phyloP scores from a whole-genome alignment of 1,139 yeast species.

The Yamadazyma membranifaciens region DNA sequence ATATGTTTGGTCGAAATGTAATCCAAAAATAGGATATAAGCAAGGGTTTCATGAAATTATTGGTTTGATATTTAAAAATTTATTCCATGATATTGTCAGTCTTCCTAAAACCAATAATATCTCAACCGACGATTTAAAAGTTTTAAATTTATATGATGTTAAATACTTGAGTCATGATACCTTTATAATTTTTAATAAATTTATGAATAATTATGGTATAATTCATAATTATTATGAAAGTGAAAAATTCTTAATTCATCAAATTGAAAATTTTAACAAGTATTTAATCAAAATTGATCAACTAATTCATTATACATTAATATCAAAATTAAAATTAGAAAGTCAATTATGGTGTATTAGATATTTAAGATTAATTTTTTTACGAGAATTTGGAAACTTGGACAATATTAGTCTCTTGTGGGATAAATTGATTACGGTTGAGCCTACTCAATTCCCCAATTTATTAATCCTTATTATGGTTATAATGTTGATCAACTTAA shows the following conservation, averaged over 20 bases:
- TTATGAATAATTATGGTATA: slow-evolving; percentile 39
- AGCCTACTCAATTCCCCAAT: slow-evolving; percentile 28
- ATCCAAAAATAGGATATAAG: slow-evolving; percentile 55
- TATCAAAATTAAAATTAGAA: slow-evolving; percentile 51
- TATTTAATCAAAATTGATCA: slow-evolving; percentile 50
- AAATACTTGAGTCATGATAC: slow-evolving; percentile 45
- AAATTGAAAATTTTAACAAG: slow-evolving; percentile 47
- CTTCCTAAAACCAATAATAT: slow-evolving; percentile 36
- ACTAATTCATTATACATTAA: slow-evolving; percentile 40
- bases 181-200: slow-evolving; percentile 44
- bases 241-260: slow-evolving; percentile 39
- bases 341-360: slow-evolving; percentile 68
- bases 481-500: slow-evolving; percentile 49
- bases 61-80: slow-evolving; percentile 54
- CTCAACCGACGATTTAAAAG: slow-evolving; percentile 32
- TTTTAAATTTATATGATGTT: slow-evolving; percentile 38
- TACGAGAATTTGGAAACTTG: slow-evolving; percentile 56
- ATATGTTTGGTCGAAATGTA: slow-evolving; percentile 53
- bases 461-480: slow-evolving; percentile 52
- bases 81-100: slow-evolving; percentile 39
- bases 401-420: slow-evolving; percentile 47
- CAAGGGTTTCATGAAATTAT: slow-evolving; percentile 73
- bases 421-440: slow-evolving; percentile 53
- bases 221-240: slow-evolving; percentile 41
- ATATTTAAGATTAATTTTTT: slow-evolving; percentile 56